Conservation (phyloP, 495 filamentous ascomycete species). For the Hypoxylon rickii region DNA sequence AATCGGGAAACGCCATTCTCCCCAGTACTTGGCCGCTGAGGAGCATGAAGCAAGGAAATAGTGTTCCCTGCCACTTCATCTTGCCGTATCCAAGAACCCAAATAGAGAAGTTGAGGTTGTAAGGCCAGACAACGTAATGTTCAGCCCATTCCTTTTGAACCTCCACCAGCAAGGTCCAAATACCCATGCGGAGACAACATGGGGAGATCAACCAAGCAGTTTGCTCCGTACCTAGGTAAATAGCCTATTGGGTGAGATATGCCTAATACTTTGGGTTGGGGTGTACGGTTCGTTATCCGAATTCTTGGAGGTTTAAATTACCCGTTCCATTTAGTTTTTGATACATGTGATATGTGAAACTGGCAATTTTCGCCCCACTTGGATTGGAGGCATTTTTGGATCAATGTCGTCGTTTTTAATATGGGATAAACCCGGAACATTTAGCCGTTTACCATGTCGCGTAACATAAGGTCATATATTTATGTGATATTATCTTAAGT, state of each 20-base stretch:
- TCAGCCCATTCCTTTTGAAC: constrained; percentile 3
- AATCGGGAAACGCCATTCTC: constrained; percentile 40
- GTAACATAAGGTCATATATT: too few relatives aligned
- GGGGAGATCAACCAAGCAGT: constrained; percentile 1
- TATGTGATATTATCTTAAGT: too few relatives aligned
- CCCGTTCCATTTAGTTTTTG: constrained; percentile 6
- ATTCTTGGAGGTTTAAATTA: constrained; percentile 2
- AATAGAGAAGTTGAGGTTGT: neutral
- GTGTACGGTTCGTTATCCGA: neutral
- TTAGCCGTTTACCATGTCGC: constrained; percentile 18
- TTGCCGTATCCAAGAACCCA: neutral
- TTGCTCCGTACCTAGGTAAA: neutral
- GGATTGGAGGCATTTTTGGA: neutral
- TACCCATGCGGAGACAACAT: neutral
- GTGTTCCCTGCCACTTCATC: constrained; percentile 14
- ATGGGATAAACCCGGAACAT: constrained; percentile 6
- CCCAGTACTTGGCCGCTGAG: constrained; percentile 18
- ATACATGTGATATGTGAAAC: neutral
- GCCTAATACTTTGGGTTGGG: neutral
- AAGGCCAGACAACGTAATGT: neutral
- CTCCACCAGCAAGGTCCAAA: neutral
- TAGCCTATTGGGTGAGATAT: constrained; percentile 27
- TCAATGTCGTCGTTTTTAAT: constrained; percentile 8
- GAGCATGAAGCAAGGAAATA: constrained; percentile 14
- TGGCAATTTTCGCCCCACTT: neutral